These are phyloP conservation scores for Amphichorda felina DNA, from an alignment of 2,329 filamentous ascomycete genomes.

Conservation along the genomic window DNA sequence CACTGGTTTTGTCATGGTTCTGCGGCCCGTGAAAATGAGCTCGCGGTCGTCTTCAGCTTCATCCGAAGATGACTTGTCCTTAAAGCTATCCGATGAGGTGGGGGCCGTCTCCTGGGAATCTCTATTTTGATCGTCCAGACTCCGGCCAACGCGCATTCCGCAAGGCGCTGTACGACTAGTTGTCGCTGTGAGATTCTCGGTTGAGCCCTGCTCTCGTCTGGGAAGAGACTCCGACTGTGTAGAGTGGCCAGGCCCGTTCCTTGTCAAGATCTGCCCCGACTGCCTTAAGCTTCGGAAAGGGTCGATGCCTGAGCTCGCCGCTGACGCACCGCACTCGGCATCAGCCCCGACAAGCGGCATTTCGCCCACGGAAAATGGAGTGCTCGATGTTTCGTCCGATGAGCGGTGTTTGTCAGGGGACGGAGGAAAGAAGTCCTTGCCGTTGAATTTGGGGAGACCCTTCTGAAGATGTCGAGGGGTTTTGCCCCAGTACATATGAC, in stretches of 20 bases:
- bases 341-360: neutral
- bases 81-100: conserved; percentile 5
- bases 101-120: conserved; percentile 5
- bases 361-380: neutral
- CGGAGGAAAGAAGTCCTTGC: conserved; percentile 50
- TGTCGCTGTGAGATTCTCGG: conserved; percentile 4
- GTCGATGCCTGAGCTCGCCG: conserved; percentile 7
- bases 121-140: conserved; percentile 15
- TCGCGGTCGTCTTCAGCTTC: conserved; percentile 20
- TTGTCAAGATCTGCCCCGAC: conserved; percentile 7
- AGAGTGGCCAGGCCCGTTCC: conserved; percentile 12
- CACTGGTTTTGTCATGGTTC: conserved; percentile 13
- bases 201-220: conserved; percentile 7
- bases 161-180: neutral
- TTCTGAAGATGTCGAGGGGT: conserved; percentile 35
- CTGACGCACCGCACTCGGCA: neutral
- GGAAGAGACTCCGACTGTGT: conserved; percentile 21
- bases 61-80: conserved; percentile 14
- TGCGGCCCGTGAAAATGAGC: conserved; percentile 25
- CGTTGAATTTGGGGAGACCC: conserved; percentile 51
- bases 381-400: neutral
- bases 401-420: conserved; percentile 33
- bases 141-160: conserved; percentile 10
- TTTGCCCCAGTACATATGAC: conserved; percentile 49
- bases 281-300: conserved; percentile 10